Conservation (phyloP, 352 stramenopile genomes). For the Phytophthora niederhauseri region DNA sequence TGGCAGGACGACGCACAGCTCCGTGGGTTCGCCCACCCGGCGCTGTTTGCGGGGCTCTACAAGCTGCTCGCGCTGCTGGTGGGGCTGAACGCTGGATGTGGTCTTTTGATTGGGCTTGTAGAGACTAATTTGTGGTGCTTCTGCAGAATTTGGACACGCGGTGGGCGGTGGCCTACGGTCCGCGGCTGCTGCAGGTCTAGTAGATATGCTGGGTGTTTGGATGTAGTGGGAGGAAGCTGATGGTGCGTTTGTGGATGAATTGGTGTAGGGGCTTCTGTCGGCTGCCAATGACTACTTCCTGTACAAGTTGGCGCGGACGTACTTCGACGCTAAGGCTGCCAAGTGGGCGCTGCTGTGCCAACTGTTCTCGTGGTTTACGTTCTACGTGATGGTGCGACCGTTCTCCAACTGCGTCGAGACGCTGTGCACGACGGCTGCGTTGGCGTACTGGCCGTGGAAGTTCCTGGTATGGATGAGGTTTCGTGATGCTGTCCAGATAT, state of each 20-base stretch:
- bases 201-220: too few relatives aligned
- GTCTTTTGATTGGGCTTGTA: background rate
- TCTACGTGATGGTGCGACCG: constrained; percentile 86
- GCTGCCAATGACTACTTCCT: constrained; percentile 75
- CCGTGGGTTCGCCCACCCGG: constrained; percentile 80
- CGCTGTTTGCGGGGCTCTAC: constrained; percentile 81
- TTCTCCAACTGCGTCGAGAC: constrained; percentile 90
- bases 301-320: constrained; percentile 65
- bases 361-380: constrained; percentile 86
- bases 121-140: background rate
- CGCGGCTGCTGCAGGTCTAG: constrained; percentile 69
- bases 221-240: background rate
- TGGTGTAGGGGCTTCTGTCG: constrained; percentile 57
- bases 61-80: constrained; percentile 74
- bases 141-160: constrained; percentile 73
- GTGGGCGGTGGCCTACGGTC: constrained; percentile 84
- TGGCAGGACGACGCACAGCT: constrained; percentile 76
- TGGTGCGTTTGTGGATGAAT: background rate
- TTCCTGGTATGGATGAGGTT: constrained; percentile 47
- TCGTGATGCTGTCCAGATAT: background rate
- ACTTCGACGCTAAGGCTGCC: constrained; percentile 70
- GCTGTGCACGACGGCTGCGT: constrained; percentile 71
- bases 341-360: constrained; percentile 80
- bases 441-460: constrained; percentile 82
- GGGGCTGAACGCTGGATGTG: background rate